Base-by-base conservation (phyloP, 2,329 filamentous ascomycete genomes). In the Didymella lethalis region DNA sequence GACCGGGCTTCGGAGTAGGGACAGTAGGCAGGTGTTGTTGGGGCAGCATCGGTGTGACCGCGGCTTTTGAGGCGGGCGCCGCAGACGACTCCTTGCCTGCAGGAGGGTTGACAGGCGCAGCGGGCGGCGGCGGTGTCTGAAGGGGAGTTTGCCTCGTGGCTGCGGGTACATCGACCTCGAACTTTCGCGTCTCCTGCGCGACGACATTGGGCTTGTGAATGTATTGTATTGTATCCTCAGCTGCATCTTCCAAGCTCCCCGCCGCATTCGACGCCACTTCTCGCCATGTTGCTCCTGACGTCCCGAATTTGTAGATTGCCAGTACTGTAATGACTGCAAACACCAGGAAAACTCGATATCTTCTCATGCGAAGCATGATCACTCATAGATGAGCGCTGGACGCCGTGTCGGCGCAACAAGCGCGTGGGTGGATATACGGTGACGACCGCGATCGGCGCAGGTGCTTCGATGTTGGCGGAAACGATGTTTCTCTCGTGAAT, bases 271-370 rank as follows among this genome's bases (percentile, higher is more conserved):
- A 66, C n/a, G 66, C 67, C 36, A 62, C 65, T 41, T 71, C 64
- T 36, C 54, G 64, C 71, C 71, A 72, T 75, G 78, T 79, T 54
- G 80, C 73, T 57, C 76, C 77, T 58, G 82, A 79, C 48, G 77
- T 76, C 32, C 78, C 74, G 63, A 86, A 85, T 64, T 83, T 82
- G 66, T 86, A 80, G 52, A 87, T 72, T 3, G 80, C 79, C 60
- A 89, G 78, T 48, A 86, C 75, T 48, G 86, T 75, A 56, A 88
- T 72, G 61, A 84, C 75, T 54, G 86, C 82, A 66, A 83, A 83
- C 61, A 86, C 71, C 32, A 86, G 73, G 61, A 88, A 87, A 57
- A 87, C 79, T 59, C 88, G 84, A 69, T 88, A 88, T 71, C 87
- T 81, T 67, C 88, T 78, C 62, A 84, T 81, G 50, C 88, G 85